A percentile compares a stretch with the other conserved stretches of the same genome.
Evolutionary conservation across 1,284 basidiomycete species (phyloP).

Genomic region (Fomes fomentarius): DNA sequence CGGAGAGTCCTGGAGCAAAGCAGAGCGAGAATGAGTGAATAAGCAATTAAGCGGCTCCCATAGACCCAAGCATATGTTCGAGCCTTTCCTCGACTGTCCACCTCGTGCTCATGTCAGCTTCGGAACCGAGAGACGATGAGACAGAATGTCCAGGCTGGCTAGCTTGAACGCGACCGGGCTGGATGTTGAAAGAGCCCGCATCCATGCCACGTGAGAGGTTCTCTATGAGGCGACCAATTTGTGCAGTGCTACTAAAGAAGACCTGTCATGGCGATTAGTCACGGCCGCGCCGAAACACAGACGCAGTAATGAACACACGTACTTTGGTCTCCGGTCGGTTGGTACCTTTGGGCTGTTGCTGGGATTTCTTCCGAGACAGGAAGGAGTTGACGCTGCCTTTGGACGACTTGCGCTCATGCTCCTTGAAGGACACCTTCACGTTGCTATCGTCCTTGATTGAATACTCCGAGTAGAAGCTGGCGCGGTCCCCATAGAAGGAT

Average conservation of each 20-base stretch:
- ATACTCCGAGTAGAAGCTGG: constrained; percentile 76
- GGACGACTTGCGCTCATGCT: constrained; percentile 66
- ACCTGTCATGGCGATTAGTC: constrained; percentile 49
- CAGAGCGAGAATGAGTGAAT: constrained; percentile 10
- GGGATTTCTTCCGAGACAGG: constrained; percentile 56
- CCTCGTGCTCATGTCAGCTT: constrained; percentile 56
- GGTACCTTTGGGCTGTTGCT: constrained; percentile 43
- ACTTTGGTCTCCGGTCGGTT: constrained; percentile 82
- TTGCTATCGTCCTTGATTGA: constrained; percentile 62
- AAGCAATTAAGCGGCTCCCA: constrained; percentile 37
- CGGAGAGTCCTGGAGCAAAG: constrained; percentile 12
- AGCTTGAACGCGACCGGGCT: constrained; percentile 36
- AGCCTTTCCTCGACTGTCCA: constrained; percentile 77
- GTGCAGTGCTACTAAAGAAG: constrained; percentile 75
- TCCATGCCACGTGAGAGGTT: constrained; percentile 77
- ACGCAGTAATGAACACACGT: constrained; percentile 28
- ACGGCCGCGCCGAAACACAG: constrained; percentile 3
- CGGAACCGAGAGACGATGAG: constrained; percentile 63
- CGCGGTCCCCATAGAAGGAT: constrained; percentile 64
- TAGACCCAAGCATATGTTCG: constrained; percentile 71
- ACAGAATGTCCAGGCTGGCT: constrained; percentile 52
- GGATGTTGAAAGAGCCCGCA: constrained; percentile 79
- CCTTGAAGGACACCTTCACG: constrained; percentile 72
- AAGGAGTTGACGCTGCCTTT: constrained; percentile 68
- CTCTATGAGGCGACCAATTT: constrained; percentile 82